Evolutionary conservation across 2,329 filamentous ascomycete species (phyloP).

Genomic region (Grosmannia penicillata): DNA sequence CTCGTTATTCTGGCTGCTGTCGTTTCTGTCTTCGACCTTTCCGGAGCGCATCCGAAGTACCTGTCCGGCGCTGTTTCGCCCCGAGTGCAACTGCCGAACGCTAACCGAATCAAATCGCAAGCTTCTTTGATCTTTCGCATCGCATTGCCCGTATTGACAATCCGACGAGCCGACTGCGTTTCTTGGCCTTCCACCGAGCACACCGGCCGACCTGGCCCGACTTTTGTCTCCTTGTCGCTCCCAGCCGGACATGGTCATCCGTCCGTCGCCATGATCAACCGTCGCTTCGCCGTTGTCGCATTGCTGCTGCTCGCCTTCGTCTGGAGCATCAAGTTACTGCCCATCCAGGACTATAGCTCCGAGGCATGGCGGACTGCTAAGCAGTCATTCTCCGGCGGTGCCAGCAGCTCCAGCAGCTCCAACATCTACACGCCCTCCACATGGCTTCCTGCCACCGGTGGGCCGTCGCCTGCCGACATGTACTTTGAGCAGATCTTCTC

Average conservation of each 20-base stretch:
- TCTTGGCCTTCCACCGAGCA: too few species aligned
- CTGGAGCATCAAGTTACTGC: slow-evolving; percentile 7
- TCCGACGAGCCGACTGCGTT: too few species aligned
- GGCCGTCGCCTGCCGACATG: background rate
- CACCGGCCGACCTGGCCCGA: background rate
- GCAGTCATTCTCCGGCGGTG: background rate
- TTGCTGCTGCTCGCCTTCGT: slow-evolving; percentile 6
- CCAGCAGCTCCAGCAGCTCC: background rate
- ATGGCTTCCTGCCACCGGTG: too few species aligned
- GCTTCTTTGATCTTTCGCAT: too few species aligned
- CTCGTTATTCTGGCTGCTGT: too few species aligned
- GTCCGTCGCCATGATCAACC: slow-evolving; percentile 6
- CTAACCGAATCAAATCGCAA: too few species aligned
- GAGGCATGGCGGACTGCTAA: slow-evolving; percentile 10
- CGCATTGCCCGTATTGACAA: too few species aligned
- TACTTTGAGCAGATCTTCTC: slow-evolving; percentile 20
- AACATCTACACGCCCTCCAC: slow-evolving; percentile 1
- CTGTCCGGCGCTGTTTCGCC: too few species aligned
- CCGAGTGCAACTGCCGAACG: too few species aligned
- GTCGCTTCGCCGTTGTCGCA: slow-evolving; percentile 6
- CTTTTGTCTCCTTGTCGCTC: background rate
- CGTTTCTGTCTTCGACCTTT: too few species aligned
- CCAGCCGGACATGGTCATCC: background rate
- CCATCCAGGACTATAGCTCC: slow-evolving; percentile 4
- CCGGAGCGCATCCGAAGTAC: too few species aligned